Evolutionary conservation across 164 flowering plant genomes (phyloP), one percentile per base, ranked within the genome.

Genomic region (Cinnamomum chago): DNA sequence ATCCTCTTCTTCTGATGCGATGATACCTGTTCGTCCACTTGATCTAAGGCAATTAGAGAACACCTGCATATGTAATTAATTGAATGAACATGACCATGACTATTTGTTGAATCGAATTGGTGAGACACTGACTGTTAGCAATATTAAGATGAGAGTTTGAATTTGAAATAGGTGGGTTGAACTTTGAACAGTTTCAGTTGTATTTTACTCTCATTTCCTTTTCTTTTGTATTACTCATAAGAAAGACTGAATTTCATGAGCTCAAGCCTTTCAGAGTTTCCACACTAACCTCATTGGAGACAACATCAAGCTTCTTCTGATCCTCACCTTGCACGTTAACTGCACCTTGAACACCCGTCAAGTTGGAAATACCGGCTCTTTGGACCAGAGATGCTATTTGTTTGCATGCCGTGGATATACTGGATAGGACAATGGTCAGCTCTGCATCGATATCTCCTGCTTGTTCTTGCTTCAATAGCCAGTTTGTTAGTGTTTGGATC

Each of bases 291-390:
- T 93, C 97, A 47, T 95, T 95, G 67, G 98, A 92, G 75, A 93
- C 83, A 5, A 95, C 98, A 20, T 95, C 98, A 25, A 95, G 97
- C 82, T 95, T 95, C 88, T 93, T 95, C 84, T 95, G 98, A 73
- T 92, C 97, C 79, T 95, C 98, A 0, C 98, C 97, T 76, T 95
- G 98, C 14, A 95, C 80, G 76, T 95, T 95, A 47, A 91, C 87
- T 50, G 95, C 91, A 18, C 98, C 98, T 70, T 92, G 97, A 76
- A 84, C 86, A 2, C 98, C 98, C 1, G 97, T 95, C 40, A 95
- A 74, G 80, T 95, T 91, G 13, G 93, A 88, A 76, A 95, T 90
- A 74, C 92, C 67, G n/a, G 97, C 92, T 69, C 97, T 83, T 81
- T 95, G 98, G 23, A 92, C 92, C 70, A 95, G 75, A 0, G 98